Evolutionary conservation across 139 green algal species (phyloP), one percentile per base, ranked within the genome.

Genomic region (Chlorella sp.): DNA sequence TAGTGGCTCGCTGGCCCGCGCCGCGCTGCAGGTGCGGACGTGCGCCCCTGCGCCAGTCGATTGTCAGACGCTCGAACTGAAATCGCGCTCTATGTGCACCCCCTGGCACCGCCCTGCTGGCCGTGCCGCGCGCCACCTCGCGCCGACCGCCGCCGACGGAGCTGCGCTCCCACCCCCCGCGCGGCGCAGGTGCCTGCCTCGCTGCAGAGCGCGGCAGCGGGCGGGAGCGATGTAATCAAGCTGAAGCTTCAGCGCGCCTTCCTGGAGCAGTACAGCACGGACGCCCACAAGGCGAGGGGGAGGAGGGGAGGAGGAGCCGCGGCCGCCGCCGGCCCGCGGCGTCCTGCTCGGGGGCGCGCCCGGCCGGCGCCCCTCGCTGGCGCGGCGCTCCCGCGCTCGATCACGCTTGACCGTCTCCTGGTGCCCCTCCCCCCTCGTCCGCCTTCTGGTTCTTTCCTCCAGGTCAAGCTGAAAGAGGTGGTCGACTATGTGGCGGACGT

Each of bases 201-300:
- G 40, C 29, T 14, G 14, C 67, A 50, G 3, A 25, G 12, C 15
- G 12, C 42, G 41, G 64, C 64, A 23, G 42, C 1, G 56, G 43
- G 8, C 8, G 59, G 4, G 23, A 19, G 36, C 9, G 67, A 84
- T 23, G 3, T 53, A 29, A 27, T 84, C 6, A 79, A 75, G 41
- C 36, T 74, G 48, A 63, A 55, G 31, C 73, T 89, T 27, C 81
- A 88, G 82, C 53, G 73, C 8, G 74, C 73, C 19, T 90, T 90
- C 63, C 65, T 90, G 61, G 73, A 83, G 31, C 72, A 87, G 71
- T 88, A 90, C 66, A 87, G 79, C 69, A 65, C 43, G 1, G n/a
- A 76, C 3, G 68, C 82, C 23, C 67, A 78, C 51, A 82, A 79
- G 67, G 81, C 76, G 64, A 23, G 65, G 0, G 42, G 27, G 66